Base-by-base conservation (phyloP, 345 rosid genomes). In the Lumnitzera racemosa region DNA sequence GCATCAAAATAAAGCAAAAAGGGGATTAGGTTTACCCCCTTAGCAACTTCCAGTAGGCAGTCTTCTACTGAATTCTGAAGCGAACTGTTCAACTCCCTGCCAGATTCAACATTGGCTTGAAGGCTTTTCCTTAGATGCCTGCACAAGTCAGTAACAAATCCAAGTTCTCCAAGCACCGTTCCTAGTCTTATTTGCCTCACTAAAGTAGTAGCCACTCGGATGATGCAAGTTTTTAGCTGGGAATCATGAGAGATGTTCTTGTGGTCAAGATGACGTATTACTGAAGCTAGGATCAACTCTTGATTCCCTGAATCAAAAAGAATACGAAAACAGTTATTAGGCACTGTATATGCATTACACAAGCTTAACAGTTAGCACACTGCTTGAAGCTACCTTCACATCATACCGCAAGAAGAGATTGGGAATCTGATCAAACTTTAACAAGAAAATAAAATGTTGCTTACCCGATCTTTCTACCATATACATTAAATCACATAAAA, bases 111-210 rank as follows among this genome's bases (percentile, higher is more conserved):
- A 2, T 86, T 80, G 43, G 85, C 85, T 70, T 90, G 97, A 63
- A 94, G 81, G 68, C 92, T 84, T 80, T 88, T 94, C 73, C 99
- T 76, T 69, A 94, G 66, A 83, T 94, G 99, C 74, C 95, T 82
- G 74, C 99, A 90, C 62, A 94, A 73, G 72, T 94, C 99, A 61
- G 87, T 81, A 47, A 94, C 95, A 67, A 82, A 88, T 57, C 85
- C 83, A 67, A 83, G 71, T 70, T 94, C 99, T 27, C 80, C 69
- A 31, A 90, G 87, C 72, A 71, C 74, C 12, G 72, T 69, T 64
- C 72, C 78, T 46, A 88, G 78, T 80, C 95, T 79, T 61, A 90
- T 81, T 76, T 88, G 89, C 76, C 80, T 78, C 36, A 88, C 89
- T 65, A 94, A 72, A 70, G 79, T 78, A 41, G 95, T 83, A 36